Evolutionary conservation across 2,329 filamentous ascomycete species (phyloP), one percentile per base, ranked within the genome.

Genomic region (Apiospora pterosperma): DNA sequence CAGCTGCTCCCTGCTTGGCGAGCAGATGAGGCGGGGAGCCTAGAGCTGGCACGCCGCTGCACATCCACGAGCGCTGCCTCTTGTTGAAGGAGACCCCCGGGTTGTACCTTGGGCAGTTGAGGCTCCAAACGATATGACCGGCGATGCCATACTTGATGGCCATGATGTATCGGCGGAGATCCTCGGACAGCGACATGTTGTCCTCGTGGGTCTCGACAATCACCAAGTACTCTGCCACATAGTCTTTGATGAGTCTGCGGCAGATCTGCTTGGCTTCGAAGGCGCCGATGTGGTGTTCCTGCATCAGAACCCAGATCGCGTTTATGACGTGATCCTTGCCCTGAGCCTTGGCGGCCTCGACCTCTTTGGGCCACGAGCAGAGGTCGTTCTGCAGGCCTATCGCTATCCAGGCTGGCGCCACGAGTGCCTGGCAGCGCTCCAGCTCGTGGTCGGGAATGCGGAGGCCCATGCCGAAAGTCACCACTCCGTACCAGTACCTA

Each of bases 81-180:
- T 65, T 39, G 64, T 63, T 65, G 25, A 59, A 65, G 1, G 7
- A n/a, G 12, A 59, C 38, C 5, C 5, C 58, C 14, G 62, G 62
- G 38, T 65, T 65, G 38, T 64, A 66, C 19, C 63, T 21, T 5
- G 65, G 65, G 14, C 63, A 62, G 7, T 62, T 36, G 1, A 66
- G 59, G 14, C 63, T 66, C 65, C 65, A 66, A 7, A 66, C 63
- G 2, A 66, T 14, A 14, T 64, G 64, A 5, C 65, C 65, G 5
- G 39, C 55, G 36, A 62, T 41, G 28, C 60, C 62, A 10, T 62
- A 59, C 5, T 59, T 59, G 28, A 66, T 58, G 14, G 48, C 44
- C 12, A 64, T 25, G 14, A 66, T 36, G 34, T 64, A 66, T 7
- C 21, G 36, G 6, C 63, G 62, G 1, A 64, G 60, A 21, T 62